phyloP scores from a whole-genome alignment of 192 early-diverging fungal species.

The Linnemannia elongata region DNA sequence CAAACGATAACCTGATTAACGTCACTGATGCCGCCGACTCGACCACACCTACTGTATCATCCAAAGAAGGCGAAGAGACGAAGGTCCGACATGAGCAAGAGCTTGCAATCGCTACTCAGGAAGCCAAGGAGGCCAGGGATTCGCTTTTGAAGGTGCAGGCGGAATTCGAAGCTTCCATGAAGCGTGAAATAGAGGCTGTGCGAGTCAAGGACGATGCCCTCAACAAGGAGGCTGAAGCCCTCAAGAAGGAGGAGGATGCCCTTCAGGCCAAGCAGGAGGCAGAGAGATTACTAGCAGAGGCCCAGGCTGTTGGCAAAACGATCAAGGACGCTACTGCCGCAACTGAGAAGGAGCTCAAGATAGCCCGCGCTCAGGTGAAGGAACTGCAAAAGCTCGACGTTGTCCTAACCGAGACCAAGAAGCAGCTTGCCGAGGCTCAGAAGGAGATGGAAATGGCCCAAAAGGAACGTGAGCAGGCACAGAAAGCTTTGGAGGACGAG shows the following conservation, averaged over 20 bases:
- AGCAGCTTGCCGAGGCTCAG: slow-evolving; percentile 25
- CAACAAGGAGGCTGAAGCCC: slow-evolving; percentile 26
- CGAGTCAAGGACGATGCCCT: slow-evolving; percentile 13
- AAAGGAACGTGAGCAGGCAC: slow-evolving; percentile 17
- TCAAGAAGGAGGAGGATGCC: slow-evolving; percentile 26
- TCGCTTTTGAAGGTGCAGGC: slow-evolving; percentile 23
- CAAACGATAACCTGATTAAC: neutral
- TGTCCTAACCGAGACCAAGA: slow-evolving; percentile 14
- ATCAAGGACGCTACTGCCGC: slow-evolving; percentile 1
- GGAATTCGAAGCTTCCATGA: slow-evolving; percentile 4
- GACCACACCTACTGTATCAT: neutral
- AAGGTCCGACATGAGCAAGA: neutral
- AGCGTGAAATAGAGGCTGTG: slow-evolving; percentile 33
- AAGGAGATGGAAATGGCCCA: slow-evolving; percentile 11
- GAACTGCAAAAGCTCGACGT: slow-evolving; percentile 43
- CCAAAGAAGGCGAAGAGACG: neutral
- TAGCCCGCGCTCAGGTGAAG: slow-evolving; percentile 39
- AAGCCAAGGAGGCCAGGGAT: slow-evolving; percentile 26
- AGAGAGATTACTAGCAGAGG: slow-evolving; percentile 17
- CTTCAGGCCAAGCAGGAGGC: slow-evolving; percentile 17
- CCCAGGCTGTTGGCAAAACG: slow-evolving; percentile 6
- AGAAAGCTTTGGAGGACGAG: slow-evolving; percentile 17
- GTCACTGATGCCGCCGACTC: neutral
- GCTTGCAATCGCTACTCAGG: slow-evolving; percentile 13
- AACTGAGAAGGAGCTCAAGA: slow-evolving; percentile 41